Base-by-base conservation (phyloP, 305 asterid genomes). In the Fraxinus greggii region DNA sequence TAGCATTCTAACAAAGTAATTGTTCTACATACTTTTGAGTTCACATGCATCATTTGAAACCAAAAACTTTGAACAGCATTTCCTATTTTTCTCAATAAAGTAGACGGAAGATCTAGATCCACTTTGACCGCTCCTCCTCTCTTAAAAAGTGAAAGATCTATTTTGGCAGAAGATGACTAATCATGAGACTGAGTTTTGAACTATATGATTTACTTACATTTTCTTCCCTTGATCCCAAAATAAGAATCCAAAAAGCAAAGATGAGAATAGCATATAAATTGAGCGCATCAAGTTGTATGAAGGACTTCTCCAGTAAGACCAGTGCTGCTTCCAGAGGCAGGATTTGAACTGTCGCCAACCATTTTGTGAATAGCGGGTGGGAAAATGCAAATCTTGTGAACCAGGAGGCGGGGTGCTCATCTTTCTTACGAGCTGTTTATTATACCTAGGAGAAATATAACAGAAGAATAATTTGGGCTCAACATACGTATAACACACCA, bases 241-340 rank as follows among this genome's bases (percentile, higher is more conserved):
- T 28, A 91, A 79, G 75, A 70, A 10, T 24, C 97, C 95, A 31
- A 79, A 86, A 42, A 91, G 79, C 10, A 88, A 5, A 51, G 97
- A 75, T 19, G 91, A 73, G 4, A 89, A 31, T 45, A 87, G 75
- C 88, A 89, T 88, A 75, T 80, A 78, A 56, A 86, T 63, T 3
- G 84, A 81, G 36, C 97, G 91, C 84, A 78, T 83, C 84, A 92
- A 85, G 81, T 92, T 90, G 89, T 90, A 92, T 10, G 91, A 81
- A 77, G 95, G 95, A 81, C 92, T 90, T 86, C 95, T 90, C 95
- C 93, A 91, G 76, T 90, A 90, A 72, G 94, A 89, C 93, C 88
- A 90, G 35, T 86, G 79, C 77, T 89, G 94, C 82, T 92, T 90
- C 97, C 97, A 92, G 21, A 90, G 90, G 75, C 97, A 92, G 21